Base-by-base conservation (phyloP, 495 filamentous ascomycete species). In the Penicillium nucicola region DNA sequence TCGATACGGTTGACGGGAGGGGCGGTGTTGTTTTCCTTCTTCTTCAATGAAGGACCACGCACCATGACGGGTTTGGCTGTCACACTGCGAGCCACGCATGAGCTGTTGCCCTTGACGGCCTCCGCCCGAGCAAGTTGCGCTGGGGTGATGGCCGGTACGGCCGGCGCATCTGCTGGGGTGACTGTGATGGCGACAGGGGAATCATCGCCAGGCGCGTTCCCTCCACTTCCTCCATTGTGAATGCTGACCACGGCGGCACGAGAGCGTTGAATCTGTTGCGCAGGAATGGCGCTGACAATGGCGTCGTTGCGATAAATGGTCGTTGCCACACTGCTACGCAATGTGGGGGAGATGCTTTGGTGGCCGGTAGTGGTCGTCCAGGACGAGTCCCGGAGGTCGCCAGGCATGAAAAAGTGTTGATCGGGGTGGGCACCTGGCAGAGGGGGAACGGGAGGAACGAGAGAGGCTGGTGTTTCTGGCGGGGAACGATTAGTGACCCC, bases 401-500 rank as follows among this genome's bases (percentile, higher is more conserved):
- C 87, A 10, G 92, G 91, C 66, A 95, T 86, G 67, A 97, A 97
- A 78, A 95, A 95, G 61, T 90, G 90, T 61, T 93, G 89, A 45
- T 95, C 91, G 42, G 88, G 80, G 14, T 68, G 64, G 10, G 81
- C 79, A 61, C 87, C 82, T 40, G 93, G 92, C 55, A 97, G 86
- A 22, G 93, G 90, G 38, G 93, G 93, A 11, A 98, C 90, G 0
- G 93, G 93, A 20, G 90, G 92, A 14, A 95, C 85, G 30, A 95
- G 79, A n/a, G 89, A 74, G 30, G 84, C 85, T 8, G 90, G 90
- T 1, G 88, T 90, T 23, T 87, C 81, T 9, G 88, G 87, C 2
- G 86, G 83, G 4, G 91, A 90, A 39, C 93, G 81, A 70, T 97
- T 97, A 47, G 91, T 97, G 63, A 97, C 92, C 38, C 93, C 93